Conservation (phyloP, 2,329 filamentous ascomycete genomes). For the Neonectria magnoliae region DNA sequence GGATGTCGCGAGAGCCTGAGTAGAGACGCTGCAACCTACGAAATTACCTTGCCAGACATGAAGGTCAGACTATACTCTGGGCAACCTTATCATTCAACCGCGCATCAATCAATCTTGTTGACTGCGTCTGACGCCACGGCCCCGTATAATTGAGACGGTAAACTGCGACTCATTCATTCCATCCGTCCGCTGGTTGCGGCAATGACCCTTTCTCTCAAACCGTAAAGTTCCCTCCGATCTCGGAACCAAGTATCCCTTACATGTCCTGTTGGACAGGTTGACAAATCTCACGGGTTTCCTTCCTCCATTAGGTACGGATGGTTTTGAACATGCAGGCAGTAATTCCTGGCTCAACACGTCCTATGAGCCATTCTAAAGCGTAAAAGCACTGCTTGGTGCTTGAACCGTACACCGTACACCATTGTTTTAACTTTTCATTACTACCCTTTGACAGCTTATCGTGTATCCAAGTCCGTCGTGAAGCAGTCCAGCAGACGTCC, state of each 20-base stretch:
- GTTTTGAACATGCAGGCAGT: not conserved
- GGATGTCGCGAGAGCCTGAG: conserved; percentile 33
- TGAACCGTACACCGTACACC: not conserved
- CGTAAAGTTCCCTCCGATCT: not conserved
- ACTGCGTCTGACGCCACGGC: not conserved
- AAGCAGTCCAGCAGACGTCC: not conserved
- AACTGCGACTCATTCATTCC: not conserved
- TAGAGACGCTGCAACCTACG: not conserved
- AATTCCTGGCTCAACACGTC: not conserved
- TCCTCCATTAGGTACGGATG: not conserved
- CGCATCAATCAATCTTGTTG: not conserved
- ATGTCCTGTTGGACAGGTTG: not conserved
- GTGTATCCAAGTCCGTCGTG: not conserved
- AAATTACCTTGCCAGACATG: not conserved
- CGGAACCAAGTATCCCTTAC: not conserved
- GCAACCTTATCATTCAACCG: not conserved
- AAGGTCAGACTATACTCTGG: not conserved
- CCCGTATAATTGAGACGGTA: no score
- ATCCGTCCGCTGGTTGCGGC: not conserved
- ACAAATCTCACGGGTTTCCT: not conserved
- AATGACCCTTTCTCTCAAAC: not conserved
- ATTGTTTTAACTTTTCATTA: not conserved
- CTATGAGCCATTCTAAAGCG: not conserved
- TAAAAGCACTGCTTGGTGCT: not conserved
- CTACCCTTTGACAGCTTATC: not conserved